A percentile compares a stretch with the other conserved stretches of the same genome.
These are phyloP conservation scores for Trichoderma harzianum DNA, from an alignment of 2,329 filamentous ascomycete species.

Conservation along the genomic window DNA sequence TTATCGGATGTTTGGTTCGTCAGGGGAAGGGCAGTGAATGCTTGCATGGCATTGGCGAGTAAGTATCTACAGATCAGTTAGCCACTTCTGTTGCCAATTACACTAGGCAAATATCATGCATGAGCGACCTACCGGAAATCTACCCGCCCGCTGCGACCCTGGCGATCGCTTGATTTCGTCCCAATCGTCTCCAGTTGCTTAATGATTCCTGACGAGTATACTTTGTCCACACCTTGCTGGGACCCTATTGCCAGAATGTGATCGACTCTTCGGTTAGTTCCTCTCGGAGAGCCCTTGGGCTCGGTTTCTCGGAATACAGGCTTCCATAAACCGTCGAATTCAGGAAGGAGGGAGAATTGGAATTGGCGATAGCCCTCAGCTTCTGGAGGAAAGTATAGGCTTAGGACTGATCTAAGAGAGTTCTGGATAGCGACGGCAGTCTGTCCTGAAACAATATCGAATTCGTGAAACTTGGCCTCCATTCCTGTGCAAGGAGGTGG, in stretches of 20 bases:
- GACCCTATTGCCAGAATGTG: conserved; percentile 59
- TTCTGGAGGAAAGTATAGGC: conserved; percentile 47
- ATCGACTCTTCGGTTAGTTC: conserved; percentile 45
- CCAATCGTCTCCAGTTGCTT: conserved; percentile 55
- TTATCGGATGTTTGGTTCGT: conserved; percentile 50
- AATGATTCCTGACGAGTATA: conserved; percentile 47
- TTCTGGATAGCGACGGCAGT: conserved; percentile 57
- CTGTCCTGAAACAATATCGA: conserved; percentile 39
- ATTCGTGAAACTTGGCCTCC: conserved; percentile 44
- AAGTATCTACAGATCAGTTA: conserved; percentile 46
- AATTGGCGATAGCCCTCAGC: conserved; percentile 47
- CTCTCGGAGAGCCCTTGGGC: conserved; percentile 26
- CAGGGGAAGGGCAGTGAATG: conserved; percentile 50
- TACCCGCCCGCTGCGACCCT: conserved; percentile 53
- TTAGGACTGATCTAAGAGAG: conserved; percentile 51
- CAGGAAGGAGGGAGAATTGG: conserved; percentile 45
- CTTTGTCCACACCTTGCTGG: conserved; percentile 51
- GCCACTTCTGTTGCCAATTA: background rate
- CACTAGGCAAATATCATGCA: background rate
- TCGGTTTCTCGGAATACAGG: conserved; percentile 46
- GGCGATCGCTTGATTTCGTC: conserved; percentile 42
- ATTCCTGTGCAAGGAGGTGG: conserved; percentile 33
- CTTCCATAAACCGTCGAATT: conserved; percentile 51
- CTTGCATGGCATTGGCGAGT: conserved; percentile 58
- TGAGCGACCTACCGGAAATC: conserved; percentile 52